Evolutionary conservation across 2,329 filamentous ascomycete genomes (phyloP), one percentile per base, ranked within the genome.

Genomic region (Ophiostoma sp.): DNA sequence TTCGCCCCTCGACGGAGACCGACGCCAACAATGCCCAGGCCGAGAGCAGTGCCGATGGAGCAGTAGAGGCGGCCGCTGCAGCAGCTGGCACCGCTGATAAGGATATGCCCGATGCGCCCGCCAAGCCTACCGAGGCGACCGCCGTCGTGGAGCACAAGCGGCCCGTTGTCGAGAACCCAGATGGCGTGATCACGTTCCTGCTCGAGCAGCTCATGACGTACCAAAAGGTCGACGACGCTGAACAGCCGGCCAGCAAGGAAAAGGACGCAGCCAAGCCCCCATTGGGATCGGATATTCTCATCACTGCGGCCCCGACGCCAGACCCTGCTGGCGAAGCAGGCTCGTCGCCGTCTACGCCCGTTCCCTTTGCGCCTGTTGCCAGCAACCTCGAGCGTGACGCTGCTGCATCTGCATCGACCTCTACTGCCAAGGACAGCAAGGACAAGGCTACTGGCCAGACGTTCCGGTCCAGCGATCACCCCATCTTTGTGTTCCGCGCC

Each of bases 401-500:
- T 3, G 71, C 63, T 22, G 64, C 28, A 4, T 39, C 42, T 28
- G 28, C 52, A 12, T 69, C 64, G 42, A 15, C 61, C 17, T 39
- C 59, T 8, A 31, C 45, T 17, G 25, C 5, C 57, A 71, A 28
- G 22, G 64, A n/a, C 2, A 9, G 15, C 42, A 74, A 75, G 1
- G 72, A 77, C 33, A 75, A 74, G 42, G 80, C 79, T 39, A 87
- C 87, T 71, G 93, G 89, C 12, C 97, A 97, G 82, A 85, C 88
- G 0, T 98, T 98, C 86, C 98, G 97, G 82, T 86, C 93, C 0
- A 94, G 97, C 69, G 92, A 98, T 45, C 94, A 99, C 80, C 94
- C 95, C 0, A 98, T 97, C 74, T 99, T 97, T 83, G 91, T 98
- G 71, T 99, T 98, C 80, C 90, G 96, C 66, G 98, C 95, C 83